A percentile compares a stretch with the other conserved stretches of the same genome.
phyloP scores from a whole-genome alignment of 768 basidiomycete genomes.

The Pholiota conissans region DNA sequence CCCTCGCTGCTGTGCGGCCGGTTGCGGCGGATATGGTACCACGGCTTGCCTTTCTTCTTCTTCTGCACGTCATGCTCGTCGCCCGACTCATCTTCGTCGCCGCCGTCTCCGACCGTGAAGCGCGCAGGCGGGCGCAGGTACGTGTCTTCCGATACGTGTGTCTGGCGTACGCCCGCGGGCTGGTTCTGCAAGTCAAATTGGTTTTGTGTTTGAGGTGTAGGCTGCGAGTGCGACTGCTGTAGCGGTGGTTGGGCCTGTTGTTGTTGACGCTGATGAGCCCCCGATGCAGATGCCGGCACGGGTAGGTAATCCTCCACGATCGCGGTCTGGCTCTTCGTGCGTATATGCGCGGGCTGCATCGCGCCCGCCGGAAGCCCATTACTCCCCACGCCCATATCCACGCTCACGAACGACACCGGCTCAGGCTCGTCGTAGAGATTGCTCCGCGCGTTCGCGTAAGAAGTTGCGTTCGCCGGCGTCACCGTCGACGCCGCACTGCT shows the following conservation, averaged over 20 bases:
- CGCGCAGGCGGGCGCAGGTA: constrained; percentile 21
- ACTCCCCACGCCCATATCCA: constrained; percentile 13
- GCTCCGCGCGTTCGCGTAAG: no score
- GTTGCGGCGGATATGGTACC: constrained; percentile 64
- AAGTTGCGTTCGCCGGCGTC: neutral
- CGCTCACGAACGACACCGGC: constrained; percentile 19
- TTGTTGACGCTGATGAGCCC: neutral
- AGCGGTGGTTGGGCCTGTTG: constrained; percentile 11
- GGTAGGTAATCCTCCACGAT: constrained; percentile 63
- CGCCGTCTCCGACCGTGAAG: constrained; percentile 21
- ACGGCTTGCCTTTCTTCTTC: constrained; percentile 56
- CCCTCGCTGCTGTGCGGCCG: constrained; percentile 62
- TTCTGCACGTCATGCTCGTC: constrained; percentile 40
- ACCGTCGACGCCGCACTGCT: constrained; percentile 18
- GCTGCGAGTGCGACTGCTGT: no score
- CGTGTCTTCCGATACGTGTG: constrained; percentile 26
- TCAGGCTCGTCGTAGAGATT: constrained; percentile 13
- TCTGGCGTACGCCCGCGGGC: constrained; percentile 11
- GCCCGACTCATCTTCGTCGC: constrained; percentile 41
- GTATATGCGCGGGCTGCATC: constrained; percentile 63
- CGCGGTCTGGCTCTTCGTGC: constrained; percentile 82
- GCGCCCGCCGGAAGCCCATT: constrained; percentile 56
- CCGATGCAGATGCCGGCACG: neutral
- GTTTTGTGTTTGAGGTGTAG: no score
- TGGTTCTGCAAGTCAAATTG: constrained; percentile 8